phyloP scores from a whole-genome alignment of 257 asterid species.

The Capsicum baccatum region DNA sequence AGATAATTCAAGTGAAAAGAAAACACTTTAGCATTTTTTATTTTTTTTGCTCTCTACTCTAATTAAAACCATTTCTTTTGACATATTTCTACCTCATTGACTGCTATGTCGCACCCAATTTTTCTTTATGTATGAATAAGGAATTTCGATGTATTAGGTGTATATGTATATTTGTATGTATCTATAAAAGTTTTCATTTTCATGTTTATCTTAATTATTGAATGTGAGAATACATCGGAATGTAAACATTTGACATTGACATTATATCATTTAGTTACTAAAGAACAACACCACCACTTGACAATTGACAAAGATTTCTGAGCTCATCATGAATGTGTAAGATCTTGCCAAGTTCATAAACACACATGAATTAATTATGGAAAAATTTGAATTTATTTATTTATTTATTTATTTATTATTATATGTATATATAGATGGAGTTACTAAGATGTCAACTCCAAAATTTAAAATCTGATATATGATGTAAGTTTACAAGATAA shows the following conservation, averaged over 20 bases:
- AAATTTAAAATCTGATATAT: constrained; percentile 19
- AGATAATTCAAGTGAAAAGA: neutral
- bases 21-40: neutral
- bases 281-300: neutral
- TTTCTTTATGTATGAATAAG: neutral
- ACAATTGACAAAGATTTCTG: neutral
- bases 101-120: neutral
- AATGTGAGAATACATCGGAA: too few species aligned
- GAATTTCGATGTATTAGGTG: neutral
- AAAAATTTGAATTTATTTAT: neutral
- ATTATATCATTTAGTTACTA: neutral
- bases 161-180: neutral
- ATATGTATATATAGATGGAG: neutral
- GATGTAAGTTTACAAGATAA: neutral
- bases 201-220: neutral
- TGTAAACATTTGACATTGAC: too few species aligned
- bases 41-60: neutral
- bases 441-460: neutral
- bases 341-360: neutral
- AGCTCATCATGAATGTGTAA: neutral
- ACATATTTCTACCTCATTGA: neutral
- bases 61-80: neutral
- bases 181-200: neutral
- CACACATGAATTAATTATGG: neutral
- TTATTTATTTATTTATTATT: too few species aligned